These are phyloP conservation scores for Nemania bipapillata DNA, from an alignment of 2,329 filamentous ascomycete species.

Conservation along the genomic window DNA sequence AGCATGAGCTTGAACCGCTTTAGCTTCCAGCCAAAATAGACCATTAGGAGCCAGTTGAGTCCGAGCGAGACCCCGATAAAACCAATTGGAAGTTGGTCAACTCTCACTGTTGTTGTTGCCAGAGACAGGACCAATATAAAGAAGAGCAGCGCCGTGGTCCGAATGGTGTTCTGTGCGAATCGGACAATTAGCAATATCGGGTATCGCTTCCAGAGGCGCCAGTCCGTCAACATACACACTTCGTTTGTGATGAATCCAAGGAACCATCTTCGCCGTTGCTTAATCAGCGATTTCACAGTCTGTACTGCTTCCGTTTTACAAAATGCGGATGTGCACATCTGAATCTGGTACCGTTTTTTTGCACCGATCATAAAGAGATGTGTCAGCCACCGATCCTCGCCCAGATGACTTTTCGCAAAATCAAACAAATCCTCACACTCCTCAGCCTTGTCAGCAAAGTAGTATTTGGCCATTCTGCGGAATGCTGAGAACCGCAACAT, in stretches of 20 bases:
- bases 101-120: constrained; percentile 81
- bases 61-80: constrained; percentile 94
- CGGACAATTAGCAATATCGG: constrained; percentile 85
- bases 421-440: constrained; percentile 96
- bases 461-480: constrained; percentile 95
- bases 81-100: constrained; percentile 84
- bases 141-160: constrained; percentile 92
- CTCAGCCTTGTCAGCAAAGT: constrained; percentile 96
- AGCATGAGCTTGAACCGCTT: constrained; percentile 92
- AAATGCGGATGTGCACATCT: constrained; percentile 96
- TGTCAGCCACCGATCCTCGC: constrained; percentile 95
- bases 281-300: constrained; percentile 83
- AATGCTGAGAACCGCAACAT: constrained; percentile 97
- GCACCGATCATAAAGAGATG: constrained; percentile 99
- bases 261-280: constrained; percentile 96
- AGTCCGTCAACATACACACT: constrained; percentile 96
- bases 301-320: constrained; percentile 98
- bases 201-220: constrained; percentile 89
- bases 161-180: constrained; percentile 95
- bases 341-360: constrained; percentile 91
- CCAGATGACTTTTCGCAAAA: constrained; percentile 93
- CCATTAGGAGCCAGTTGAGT: constrained; percentile 93
- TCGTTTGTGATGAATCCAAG: constrained; percentile 98
- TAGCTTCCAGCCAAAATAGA: constrained; percentile 91
- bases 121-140: constrained; percentile 92